Evolutionary conservation across 768 basidiomycete species (phyloP).

Genomic region (Pulveroboletus frians): DNA sequence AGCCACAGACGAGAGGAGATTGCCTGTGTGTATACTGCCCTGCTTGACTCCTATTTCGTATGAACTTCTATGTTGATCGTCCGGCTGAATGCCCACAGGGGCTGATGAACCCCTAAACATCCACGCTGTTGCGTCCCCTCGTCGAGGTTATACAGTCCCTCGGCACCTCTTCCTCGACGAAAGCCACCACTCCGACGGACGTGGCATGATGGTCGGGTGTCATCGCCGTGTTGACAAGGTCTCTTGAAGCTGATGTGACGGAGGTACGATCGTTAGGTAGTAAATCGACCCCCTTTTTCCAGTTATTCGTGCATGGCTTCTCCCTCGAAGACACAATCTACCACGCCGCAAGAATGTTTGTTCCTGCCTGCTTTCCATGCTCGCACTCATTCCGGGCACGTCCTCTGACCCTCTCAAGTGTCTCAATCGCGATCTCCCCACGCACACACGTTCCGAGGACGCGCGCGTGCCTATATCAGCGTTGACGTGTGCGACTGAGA

Average conservation of each 20-base stretch:
- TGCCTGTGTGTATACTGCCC: slow-evolving; percentile 66
- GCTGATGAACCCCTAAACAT: slow-evolving; percentile 89
- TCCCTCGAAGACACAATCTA: neutral
- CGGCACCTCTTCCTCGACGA: slow-evolving; percentile 26
- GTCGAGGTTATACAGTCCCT: slow-evolving; percentile 56
- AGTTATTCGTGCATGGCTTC: slow-evolving; percentile 43
- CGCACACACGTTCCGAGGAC: slow-evolving; percentile 87
- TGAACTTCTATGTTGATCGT: neutral
- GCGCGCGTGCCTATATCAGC: slow-evolving; percentile 63
- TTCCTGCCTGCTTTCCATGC: slow-evolving; percentile 18
- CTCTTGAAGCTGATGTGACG: slow-evolving; percentile 75
- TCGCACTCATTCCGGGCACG: slow-evolving; percentile 12
- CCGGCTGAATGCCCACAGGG: slow-evolving; percentile 37
- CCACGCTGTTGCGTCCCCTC: slow-evolving; percentile 65
- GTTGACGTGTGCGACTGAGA: slow-evolving; percentile 55
- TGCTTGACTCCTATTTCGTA: slow-evolving; percentile 63
- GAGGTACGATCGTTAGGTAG: slow-evolving; percentile 45
- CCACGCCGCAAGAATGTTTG: slow-evolving; percentile 10
- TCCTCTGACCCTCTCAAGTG: slow-evolving; percentile 54
- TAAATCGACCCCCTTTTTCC: slow-evolving; percentile 18
- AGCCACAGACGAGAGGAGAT: slow-evolving; percentile 44
- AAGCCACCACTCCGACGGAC: slow-evolving; percentile 25
- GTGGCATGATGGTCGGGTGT: slow-evolving; percentile 58
- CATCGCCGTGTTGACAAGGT: slow-evolving; percentile 58
- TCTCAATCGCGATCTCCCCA: slow-evolving; percentile 78